Conservation (phyloP, 768 basidiomycete genomes). For the Cyclocybe aegerita region DNA sequence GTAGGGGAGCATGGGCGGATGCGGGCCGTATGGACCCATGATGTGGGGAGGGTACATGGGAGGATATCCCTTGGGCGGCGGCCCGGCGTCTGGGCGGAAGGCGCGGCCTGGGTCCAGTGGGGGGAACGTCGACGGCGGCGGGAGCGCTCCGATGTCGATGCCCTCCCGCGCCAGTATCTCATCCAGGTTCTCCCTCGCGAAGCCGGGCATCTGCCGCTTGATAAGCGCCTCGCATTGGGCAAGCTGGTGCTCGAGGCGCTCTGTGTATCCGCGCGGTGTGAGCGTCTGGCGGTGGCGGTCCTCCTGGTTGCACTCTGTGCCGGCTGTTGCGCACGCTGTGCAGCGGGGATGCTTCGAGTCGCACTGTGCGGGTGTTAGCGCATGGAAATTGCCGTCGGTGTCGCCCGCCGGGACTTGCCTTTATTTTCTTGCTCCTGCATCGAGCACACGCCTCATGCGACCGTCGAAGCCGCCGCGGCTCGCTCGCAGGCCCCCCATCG, state of each 20-base stretch:
- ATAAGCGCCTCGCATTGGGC: constrained; percentile 77
- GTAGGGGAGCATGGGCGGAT: constrained; percentile 39
- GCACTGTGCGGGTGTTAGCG: constrained; percentile 54
- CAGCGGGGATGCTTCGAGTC: constrained; percentile 89
- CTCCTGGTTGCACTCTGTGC: constrained; percentile 81
- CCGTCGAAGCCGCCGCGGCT: constrained; percentile 79
- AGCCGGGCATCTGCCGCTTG: constrained; percentile 69
- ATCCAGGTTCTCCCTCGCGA: constrained; percentile 66
- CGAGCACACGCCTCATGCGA: constrained; percentile 92
- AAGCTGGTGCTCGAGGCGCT: constrained; percentile 79
- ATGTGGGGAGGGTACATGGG: constrained; percentile 44
- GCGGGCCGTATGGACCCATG: constrained; percentile 34
- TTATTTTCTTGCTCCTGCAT: constrained; percentile 96
- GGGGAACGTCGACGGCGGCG: constrained; percentile 23
- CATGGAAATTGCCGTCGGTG: constrained; percentile 85
- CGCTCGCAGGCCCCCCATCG: constrained; percentile 58
- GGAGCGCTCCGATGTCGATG: constrained; percentile 44
- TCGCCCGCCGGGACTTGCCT: constrained; percentile 73
- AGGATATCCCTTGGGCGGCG: constrained; percentile 32
- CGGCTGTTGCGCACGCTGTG: constrained; percentile 80
- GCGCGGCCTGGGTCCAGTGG: constrained; percentile 31
- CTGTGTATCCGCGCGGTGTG: constrained; percentile 81
- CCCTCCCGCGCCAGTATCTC: constrained; percentile 65
- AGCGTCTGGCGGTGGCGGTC: constrained; percentile 86
- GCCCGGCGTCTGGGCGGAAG: constrained; percentile 32